Conservation (phyloP, 352 stramenopile species). For the Pythium dissotocum region DNA sequence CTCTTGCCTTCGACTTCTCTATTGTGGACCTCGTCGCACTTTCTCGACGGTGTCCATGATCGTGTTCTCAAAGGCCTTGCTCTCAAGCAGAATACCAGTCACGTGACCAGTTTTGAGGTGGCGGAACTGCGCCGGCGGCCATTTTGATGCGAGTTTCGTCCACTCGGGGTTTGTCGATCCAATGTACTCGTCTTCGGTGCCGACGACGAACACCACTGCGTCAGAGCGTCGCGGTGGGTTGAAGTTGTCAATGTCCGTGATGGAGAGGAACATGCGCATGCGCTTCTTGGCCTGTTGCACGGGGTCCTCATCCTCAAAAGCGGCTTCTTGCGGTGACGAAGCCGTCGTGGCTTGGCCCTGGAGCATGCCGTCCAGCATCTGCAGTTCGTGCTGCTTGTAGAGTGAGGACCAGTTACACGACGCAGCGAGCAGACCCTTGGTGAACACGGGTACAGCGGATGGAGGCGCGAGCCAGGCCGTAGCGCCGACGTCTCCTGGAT, state of each 20-base stretch:
- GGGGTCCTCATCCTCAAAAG: constrained; percentile 44
- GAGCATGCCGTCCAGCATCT: constrained; percentile 74
- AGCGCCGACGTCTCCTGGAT: constrained; percentile 61
- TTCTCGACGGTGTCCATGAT: constrained; percentile 62
- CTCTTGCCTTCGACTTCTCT: not conserved
- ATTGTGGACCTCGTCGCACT: constrained; percentile 16
- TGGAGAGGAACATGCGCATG: constrained; percentile 75
- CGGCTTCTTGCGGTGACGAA: constrained; percentile 13
- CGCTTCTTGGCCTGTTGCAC: constrained; percentile 76
- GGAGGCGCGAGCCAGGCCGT: constrained; percentile 74
- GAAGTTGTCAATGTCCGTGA: constrained; percentile 87
- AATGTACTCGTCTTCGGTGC: constrained; percentile 81
- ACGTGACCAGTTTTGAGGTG: constrained; percentile 75
- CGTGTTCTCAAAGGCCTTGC: constrained; percentile 64
- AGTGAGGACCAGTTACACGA: constrained; percentile 78
- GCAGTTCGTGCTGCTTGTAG: constrained; percentile 67
- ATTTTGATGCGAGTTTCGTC: constrained; percentile 57
- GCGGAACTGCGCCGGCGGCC: constrained; percentile 54
- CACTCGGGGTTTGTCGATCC: constrained; percentile 60
- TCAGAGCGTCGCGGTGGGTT: constrained; percentile 57
- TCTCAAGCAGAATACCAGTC: constrained; percentile 77
- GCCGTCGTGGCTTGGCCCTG: constrained; percentile 24
- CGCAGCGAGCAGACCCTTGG: constrained; percentile 68
- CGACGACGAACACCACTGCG: constrained; percentile 74
- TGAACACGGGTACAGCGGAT: constrained; percentile 71